Percentiles rank a stretch among this genome's conserved stretches.
These are phyloP conservation scores for Bacidia rubella DNA, from an alignment of 495 filamentous ascomycete genomes.

Conservation along the genomic window DNA sequence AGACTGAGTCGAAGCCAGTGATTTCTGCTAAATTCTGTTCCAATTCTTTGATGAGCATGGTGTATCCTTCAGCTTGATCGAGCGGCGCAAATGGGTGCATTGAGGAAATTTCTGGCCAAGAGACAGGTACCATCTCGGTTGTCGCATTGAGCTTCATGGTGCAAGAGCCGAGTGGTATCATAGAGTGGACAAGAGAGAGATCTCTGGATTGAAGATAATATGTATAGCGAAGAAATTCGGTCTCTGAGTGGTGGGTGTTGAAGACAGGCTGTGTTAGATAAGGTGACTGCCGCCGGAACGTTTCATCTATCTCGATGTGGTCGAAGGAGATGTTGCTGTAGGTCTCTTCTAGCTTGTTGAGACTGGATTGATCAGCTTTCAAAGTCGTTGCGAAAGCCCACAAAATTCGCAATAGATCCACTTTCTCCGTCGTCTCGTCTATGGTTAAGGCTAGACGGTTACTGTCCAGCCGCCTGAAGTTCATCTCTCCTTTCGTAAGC, in stretches of 20 bases:
- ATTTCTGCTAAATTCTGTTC: slow-evolving; percentile 68
- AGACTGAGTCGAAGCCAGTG: slow-evolving; percentile 82
- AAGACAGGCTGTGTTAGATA: slow-evolving; percentile 92
- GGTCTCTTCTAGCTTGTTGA: slow-evolving; percentile 23
- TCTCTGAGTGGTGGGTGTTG: slow-evolving; percentile 95
- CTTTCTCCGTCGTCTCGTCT: slow-evolving; percentile 55
- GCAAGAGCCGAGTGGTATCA: slow-evolving; percentile 98
- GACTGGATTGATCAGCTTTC: slow-evolving; percentile 19
- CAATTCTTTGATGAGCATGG: slow-evolving; percentile 52
- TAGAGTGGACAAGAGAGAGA: slow-evolving; percentile 87
- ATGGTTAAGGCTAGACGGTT: slow-evolving; percentile 53
- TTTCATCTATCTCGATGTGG: slow-evolving; percentile 39
- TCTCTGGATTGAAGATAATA: slow-evolving; percentile 92
- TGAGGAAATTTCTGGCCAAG: slow-evolving; percentile 70
- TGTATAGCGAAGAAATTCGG: slow-evolving; percentile 89
- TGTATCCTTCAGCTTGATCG: slow-evolving; percentile 54
- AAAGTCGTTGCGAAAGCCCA: slow-evolving; percentile 38
- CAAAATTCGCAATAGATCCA: slow-evolving; percentile 48
- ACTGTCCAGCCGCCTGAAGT: slow-evolving; percentile 47
- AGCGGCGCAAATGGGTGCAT: slow-evolving; percentile 72
- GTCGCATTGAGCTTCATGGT: slow-evolving; percentile 99
- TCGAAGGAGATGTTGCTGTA: slow-evolving; percentile 15
- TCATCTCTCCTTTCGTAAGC: slow-evolving; percentile 41
- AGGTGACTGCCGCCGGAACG: slow-evolving; percentile 54
- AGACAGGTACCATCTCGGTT: slow-evolving; percentile 83